Percentiles rank a stretch among this genome's conserved stretches.
Conservation (phyloP, 1,284 basidiomycete genomes). For the Waitea zeae region DNA sequence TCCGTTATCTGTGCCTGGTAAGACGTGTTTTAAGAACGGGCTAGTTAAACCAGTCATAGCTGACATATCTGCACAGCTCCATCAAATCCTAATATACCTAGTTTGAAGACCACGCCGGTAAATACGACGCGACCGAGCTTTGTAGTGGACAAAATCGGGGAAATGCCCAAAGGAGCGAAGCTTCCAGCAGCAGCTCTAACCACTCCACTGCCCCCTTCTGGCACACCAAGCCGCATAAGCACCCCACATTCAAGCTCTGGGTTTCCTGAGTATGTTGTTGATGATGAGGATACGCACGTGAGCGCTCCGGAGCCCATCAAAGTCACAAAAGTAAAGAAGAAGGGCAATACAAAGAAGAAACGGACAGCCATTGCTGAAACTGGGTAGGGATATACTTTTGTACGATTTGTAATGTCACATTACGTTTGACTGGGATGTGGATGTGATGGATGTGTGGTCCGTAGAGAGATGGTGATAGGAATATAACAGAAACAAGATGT, state of each 20-base stretch:
- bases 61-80: no score
- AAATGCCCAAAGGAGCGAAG: slow-evolving; percentile 57
- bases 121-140: no score
- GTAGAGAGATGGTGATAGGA: no score
- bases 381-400: no score
- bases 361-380: slow-evolving; percentile 24
- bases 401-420: no score
- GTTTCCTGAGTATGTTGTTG: slow-evolving; percentile 39
- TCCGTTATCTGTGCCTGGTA: not conserved
- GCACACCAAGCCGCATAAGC: slow-evolving; percentile 2
- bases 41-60: no score
- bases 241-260: slow-evolving; percentile 21
- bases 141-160: slow-evolving; percentile 63
- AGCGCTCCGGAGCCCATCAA: slow-evolving; percentile 55
- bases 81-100: no score
- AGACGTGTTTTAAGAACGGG: no score
- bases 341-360: slow-evolving; percentile 40
- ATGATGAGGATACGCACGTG: slow-evolving; percentile 24
- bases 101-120: no score
- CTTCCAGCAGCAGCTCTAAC: slow-evolving; percentile 7
- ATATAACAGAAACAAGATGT: no score
- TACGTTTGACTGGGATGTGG: no score
- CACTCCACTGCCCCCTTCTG: slow-evolving; percentile 16
- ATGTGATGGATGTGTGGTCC: no score
- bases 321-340: slow-evolving; percentile 58